Conservation (phyloP, 148 eudicot genomes). For the Agrostemma githago region DNA sequence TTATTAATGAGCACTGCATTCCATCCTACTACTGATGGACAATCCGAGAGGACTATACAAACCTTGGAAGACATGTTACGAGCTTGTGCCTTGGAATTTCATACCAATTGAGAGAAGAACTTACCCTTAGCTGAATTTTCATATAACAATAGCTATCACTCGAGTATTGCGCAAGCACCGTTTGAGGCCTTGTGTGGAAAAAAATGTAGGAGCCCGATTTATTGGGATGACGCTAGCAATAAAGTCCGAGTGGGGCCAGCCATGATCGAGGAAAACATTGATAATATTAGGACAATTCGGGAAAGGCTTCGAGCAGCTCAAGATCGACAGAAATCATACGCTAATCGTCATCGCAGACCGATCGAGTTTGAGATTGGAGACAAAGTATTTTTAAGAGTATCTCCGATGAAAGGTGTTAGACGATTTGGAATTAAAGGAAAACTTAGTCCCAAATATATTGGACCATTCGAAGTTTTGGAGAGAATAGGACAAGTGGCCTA, state of each 20-base stretch:
- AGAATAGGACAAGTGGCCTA: not conserved
- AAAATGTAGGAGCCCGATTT: not conserved
- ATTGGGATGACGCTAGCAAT: not conserved
- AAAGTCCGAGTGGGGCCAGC: not conserved
- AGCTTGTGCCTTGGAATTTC: not conserved
- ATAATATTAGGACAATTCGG: not conserved
- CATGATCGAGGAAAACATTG: not conserved
- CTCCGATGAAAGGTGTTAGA: not conserved
- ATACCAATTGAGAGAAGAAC: not conserved
- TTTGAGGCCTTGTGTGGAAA: not conserved
- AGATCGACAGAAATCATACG: not conserved
- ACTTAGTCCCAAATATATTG: not conserved
- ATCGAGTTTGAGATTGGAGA: not conserved
- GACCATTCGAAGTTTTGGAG: not conserved
- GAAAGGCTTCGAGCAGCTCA: not conserved
- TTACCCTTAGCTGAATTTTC: not conserved
- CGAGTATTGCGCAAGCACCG: not conserved
- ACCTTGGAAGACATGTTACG: not conserved
- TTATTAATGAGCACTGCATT: not conserved
- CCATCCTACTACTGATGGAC: not conserved
- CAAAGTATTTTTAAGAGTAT: not conserved
- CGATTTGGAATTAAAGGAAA: too few relatives aligned
- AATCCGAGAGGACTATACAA: not conserved
- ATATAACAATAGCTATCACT: not conserved
- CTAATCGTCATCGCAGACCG: not conserved